These are phyloP conservation scores for Stephania cephalantha DNA, from an alignment of 164 flowering plant genomes.

Conservation along the genomic window DNA sequence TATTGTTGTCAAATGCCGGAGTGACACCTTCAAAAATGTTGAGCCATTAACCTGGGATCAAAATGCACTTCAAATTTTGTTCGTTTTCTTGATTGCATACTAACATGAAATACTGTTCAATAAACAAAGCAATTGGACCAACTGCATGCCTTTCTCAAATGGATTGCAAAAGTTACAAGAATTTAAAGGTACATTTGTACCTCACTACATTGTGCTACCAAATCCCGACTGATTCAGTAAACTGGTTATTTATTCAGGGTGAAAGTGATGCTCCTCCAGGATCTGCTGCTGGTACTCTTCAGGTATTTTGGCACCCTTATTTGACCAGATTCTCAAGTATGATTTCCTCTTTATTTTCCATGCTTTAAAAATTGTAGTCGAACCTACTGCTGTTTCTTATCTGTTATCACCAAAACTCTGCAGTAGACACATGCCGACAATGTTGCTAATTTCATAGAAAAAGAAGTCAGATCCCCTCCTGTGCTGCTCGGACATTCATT, in stretches of 20 bases:
- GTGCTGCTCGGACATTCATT: conserved; percentile 85
- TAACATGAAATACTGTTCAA: too few relatives aligned
- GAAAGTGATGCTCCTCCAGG: conserved; percentile 77
- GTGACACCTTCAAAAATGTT: too few relatives aligned
- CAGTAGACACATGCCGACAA: conserved; percentile 93
- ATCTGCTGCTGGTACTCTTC: conserved; percentile 71
- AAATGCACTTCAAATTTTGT: too few relatives aligned
- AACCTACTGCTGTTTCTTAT: not conserved
- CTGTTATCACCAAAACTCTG: conserved; percentile 16
- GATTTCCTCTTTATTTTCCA: not conserved
- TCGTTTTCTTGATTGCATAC: too few relatives aligned
- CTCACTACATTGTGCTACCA: not conserved
- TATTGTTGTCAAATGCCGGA: too few relatives aligned
- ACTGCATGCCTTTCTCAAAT: too few relatives aligned
- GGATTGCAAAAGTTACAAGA: not conserved
- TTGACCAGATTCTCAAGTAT: not conserved
- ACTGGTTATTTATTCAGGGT: conserved; percentile 44
- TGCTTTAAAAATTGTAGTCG: not conserved
- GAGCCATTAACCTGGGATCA: too few relatives aligned
- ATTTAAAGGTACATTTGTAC: not conserved
- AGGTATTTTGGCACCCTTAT: conserved; percentile 37
- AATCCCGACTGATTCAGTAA: conserved; percentile 6
- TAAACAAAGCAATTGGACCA: too few relatives aligned
- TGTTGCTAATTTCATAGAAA: conserved; percentile 64
- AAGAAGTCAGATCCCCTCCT: conserved; percentile 46